Evolutionary conservation across 768 basidiomycete genomes (phyloP).

Genomic region (Rhizopogon roseolus): DNA sequence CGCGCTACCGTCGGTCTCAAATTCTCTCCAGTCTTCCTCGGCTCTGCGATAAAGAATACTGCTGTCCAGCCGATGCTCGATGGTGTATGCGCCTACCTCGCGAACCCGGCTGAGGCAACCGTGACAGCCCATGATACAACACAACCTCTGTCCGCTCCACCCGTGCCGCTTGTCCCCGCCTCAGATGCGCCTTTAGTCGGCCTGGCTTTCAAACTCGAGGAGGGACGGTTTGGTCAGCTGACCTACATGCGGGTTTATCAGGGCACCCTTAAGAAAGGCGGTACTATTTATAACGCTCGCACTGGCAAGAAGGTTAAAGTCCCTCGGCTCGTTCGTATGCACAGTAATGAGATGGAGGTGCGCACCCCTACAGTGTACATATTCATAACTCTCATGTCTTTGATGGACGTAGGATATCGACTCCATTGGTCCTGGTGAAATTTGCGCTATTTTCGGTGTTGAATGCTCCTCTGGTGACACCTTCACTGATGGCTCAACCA

Average conservation of each 20-base stretch:
- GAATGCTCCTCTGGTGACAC: constrained; percentile 98
- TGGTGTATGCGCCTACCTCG: constrained; percentile 93
- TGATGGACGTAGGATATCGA: constrained; percentile 71
- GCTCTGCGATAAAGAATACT: constrained; percentile 97
- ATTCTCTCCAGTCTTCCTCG: constrained; percentile 95
- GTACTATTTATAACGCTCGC: constrained; percentile 83
- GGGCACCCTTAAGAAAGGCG: constrained; percentile 83
- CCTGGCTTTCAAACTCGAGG: constrained; percentile 97
- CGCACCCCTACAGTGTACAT: constrained; percentile 10
- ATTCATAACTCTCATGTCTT: not conserved
- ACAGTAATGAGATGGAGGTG: constrained; percentile 99
- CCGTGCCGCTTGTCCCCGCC: constrained; percentile 76
- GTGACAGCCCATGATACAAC: constrained; percentile 81
- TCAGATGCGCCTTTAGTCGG: constrained; percentile 86
- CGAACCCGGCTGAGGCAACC: constrained; percentile 76
- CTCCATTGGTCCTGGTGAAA: constrained; percentile 93
- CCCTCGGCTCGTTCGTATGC: constrained; percentile 94
- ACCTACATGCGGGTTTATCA: constrained; percentile 99
- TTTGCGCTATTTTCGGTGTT: constrained; percentile 98
- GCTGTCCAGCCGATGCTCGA: constrained; percentile 92
- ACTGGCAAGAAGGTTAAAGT: constrained; percentile 98
- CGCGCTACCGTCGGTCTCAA: constrained; percentile 84
- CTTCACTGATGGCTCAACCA: constrained; percentile 89
- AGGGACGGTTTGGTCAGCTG: constrained; percentile 93
- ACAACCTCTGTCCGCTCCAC: constrained; percentile 58